Percentiles rank a stretch among this genome's conserved stretches.
Evolutionary conservation across 2,329 filamentous ascomycete species (phyloP).

Genomic region (Fusarium pseudograminearum): DNA sequence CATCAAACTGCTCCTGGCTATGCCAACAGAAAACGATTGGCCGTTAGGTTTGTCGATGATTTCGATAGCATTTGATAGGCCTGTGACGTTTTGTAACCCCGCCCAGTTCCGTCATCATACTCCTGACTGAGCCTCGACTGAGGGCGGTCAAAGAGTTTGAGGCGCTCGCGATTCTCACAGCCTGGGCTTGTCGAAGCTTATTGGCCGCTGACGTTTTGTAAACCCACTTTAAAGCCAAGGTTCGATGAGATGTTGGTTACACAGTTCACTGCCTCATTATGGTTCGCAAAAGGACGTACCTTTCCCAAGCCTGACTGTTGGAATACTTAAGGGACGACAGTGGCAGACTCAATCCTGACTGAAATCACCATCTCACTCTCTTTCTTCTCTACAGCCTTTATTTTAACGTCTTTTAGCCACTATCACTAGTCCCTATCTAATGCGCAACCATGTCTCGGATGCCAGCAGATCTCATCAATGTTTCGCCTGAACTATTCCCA

Average conservation of each 20-base stretch:
- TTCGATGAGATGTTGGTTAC: not conserved
- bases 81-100: not conserved
- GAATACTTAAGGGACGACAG: not conserved
- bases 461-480: not conserved
- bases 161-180: rapidly evolving
- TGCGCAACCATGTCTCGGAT: rapidly evolving
- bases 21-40: not conserved
- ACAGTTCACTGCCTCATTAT: not conserved
- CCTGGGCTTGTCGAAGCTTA: rapidly evolving
- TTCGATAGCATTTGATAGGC: not conserved
- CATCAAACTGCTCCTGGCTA: not conserved
- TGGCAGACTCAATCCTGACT: not conserved
- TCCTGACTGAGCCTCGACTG: not conserved
- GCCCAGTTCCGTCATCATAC: not conserved
- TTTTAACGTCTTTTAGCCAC: not conserved
- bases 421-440: not conserved
- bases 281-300: not conserved
- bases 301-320: not conserved
- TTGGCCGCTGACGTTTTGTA: not conserved
- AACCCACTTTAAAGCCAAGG: not conserved
- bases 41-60: not conserved
- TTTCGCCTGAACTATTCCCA: not conserved
- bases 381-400: not conserved
- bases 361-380: not conserved
- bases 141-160: not conserved